Conservation (phyloP, 1,139 yeast genomes). For the Sugiyamaella grinbergsii region DNA sequence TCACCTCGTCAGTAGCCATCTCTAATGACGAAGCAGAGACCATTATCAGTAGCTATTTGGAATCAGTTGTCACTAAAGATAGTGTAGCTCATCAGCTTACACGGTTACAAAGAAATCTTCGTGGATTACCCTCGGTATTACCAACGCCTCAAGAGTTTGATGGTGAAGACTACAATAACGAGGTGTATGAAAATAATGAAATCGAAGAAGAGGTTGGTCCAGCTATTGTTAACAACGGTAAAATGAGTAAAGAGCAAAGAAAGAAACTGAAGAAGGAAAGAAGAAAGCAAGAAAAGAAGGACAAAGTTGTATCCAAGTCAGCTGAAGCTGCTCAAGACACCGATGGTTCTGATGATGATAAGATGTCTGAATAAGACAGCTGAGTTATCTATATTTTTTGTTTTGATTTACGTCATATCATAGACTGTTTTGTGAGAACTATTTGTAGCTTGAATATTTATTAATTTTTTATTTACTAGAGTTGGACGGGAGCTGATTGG, state of each 20-base stretch:
- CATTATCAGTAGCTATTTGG: constrained; percentile 23
- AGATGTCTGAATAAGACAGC: constrained; percentile 9
- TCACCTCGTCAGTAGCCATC: constrained; percentile 35
- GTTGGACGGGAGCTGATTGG: no score
- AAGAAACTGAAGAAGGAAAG: constrained; percentile 49
- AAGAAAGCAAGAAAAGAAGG: constrained; percentile 40
- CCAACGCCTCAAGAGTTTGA: constrained; percentile 20
- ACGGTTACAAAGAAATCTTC: constrained; percentile 68
- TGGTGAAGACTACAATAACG: background rate
- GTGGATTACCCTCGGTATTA: constrained; percentile 68
- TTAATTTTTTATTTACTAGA: no score
- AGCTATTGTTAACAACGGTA: constrained; percentile 19
- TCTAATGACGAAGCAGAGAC: constrained; percentile 42
- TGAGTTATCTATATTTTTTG: no score
- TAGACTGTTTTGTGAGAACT: no score
- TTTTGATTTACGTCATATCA: no score
- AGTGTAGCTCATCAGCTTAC: constrained; percentile 57
- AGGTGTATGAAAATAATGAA: constrained; percentile 11
- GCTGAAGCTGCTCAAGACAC: background rate
- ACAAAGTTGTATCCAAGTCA: constrained; percentile 14
- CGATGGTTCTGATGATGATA: constrained; percentile 1
- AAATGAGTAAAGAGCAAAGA: constrained; percentile 40
- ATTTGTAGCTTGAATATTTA: no score
- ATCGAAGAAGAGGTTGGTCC: background rate
- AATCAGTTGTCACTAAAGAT: constrained; percentile 19